Evolutionary conservation across 2,329 filamentous ascomycete genomes (phyloP), one percentile per base, ranked within the genome.

Genomic region (Bisporella sp.): DNA sequence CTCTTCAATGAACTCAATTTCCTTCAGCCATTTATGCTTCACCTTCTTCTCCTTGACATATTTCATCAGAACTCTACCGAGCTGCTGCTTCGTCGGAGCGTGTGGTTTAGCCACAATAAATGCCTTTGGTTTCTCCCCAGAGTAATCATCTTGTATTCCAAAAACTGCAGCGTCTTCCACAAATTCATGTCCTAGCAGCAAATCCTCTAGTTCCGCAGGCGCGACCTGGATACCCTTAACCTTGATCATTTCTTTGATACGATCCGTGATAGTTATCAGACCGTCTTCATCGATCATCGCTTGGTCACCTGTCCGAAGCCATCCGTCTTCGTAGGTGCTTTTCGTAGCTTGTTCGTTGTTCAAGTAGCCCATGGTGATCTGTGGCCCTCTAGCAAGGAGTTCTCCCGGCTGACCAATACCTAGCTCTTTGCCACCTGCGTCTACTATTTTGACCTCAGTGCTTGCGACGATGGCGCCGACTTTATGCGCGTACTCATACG

Each of bases 331-430:
- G 59, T 56, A 60, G 8, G 55, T 57, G 2, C 47, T 31, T 12
- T 35, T 51, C 4, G 54, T 62, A 4, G 59, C 58, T 8, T 54
- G 44, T 31, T 50, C 50, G 40, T 60, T 62, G 39, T 74, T 73
- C 83, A 86, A 90, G 68, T 93, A 93, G 4, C 85, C 83, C 55
- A 81, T 82, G 77, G 89, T 84, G 43, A 91, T 71, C 41, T 81
- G 88, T 2, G 86, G 87, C 0, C 78, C 85, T 1, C 77, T 74
- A 3, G 91, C 73, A 79, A 82, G 87, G 29, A 93, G 70, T 68
- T 65, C 62, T 1, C 78, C 78, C 0, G 74, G 69, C 59, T 82
- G 71, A 41, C 72, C 72, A 4, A 77, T 60, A 0, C 68, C 74
- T 1, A 72, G 73, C 57, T 82, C 77, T 1, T 69, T 70, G 0